Conservation (phyloP, 352 stramenopile genomes). For the Blastocystis sp. region DNA sequence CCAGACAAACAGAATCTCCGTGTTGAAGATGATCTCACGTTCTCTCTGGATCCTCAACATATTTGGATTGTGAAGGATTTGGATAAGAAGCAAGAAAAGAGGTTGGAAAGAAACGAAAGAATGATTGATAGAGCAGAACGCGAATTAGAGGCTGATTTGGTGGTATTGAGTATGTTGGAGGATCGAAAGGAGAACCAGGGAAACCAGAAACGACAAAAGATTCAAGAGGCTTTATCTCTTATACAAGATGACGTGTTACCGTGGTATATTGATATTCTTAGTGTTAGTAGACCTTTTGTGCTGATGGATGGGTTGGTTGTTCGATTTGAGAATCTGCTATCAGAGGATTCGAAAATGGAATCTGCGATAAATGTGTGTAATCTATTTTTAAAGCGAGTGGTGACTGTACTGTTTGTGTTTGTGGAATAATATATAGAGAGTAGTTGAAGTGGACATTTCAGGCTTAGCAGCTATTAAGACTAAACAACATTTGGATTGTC, state of each 20-base stretch:
- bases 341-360: not conserved
- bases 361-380: not conserved
- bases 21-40: not conserved
- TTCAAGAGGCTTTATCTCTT: not conserved
- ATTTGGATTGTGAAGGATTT: not conserved
- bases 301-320: not conserved
- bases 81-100: too few relatives aligned
- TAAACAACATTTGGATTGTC: not conserved
- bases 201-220: not conserved
- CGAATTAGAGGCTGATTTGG: not conserved
- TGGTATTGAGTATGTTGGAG: not conserved
- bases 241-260: not conserved
- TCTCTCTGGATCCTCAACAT: not conserved
- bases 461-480: not conserved
- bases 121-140: not conserved
- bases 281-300: not conserved
- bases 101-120: not conserved
- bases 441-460: conserved; percentile 43
- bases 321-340: not conserved
- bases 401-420: not conserved
- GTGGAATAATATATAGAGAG: not conserved
- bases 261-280: not conserved
- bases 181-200: not conserved
- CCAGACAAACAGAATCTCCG: not conserved
- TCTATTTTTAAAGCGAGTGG: not conserved